phyloP scores from a whole-genome alignment of 2,329 filamentous ascomycete genomes.

The Fusarium domesticum region DNA sequence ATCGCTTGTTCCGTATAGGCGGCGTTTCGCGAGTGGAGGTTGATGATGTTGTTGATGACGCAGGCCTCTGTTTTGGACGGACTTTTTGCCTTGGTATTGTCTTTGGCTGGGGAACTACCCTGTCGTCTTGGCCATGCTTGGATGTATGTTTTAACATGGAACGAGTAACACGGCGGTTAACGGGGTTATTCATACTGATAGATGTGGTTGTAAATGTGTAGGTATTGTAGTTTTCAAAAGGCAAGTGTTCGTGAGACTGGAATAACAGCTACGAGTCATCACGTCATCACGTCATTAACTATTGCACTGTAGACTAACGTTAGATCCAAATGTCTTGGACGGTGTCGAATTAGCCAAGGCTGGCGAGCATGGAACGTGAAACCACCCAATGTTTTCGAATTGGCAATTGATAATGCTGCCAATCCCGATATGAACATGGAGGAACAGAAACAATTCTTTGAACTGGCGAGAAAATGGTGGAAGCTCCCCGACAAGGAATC shows the following conservation, averaged over 20 bases:
- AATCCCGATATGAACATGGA: background rate
- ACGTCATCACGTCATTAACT: too few species aligned
- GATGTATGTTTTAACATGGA: conserved; percentile 4
- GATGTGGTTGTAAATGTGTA: background rate
- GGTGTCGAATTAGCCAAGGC: too few species aligned
- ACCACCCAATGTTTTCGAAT: background rate
- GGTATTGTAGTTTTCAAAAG: too few species aligned
- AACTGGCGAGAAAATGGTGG: background rate
- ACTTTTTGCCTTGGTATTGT: background rate
- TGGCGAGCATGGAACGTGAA: conserved; percentile 9
- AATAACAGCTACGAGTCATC: too few species aligned
- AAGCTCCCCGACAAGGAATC: background rate
- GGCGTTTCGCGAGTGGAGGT: conserved; percentile 5
- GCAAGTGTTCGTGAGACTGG: too few species aligned
- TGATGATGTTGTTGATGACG: background rate
- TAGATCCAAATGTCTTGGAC: too few species aligned
- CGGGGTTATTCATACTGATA: too few species aligned
- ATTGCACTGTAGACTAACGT: too few species aligned
- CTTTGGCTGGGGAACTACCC: too few species aligned
- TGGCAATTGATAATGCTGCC: background rate
- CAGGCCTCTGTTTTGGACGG: background rate
- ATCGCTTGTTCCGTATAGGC: background rate
- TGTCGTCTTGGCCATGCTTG: background rate
- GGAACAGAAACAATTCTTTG: background rate
- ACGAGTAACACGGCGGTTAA: conserved; percentile 1